A percentile compares a stretch with the other conserved stretches of the same genome.
phyloP scores from a whole-genome alignment of 805 yeast genomes.

The Myxozyma nipponensis region DNA sequence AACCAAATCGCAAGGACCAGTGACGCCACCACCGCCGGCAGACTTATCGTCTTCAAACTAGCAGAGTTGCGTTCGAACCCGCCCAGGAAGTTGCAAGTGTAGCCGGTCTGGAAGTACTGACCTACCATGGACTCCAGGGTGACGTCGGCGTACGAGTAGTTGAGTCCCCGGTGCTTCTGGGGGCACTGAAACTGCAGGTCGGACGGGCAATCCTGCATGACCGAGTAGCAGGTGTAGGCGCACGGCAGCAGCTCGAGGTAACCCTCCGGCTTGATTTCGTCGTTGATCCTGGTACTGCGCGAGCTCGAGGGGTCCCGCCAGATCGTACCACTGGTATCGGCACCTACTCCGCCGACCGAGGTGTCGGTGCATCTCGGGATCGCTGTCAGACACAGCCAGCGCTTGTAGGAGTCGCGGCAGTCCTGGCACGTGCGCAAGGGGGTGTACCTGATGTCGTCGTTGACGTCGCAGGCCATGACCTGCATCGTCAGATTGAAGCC shows the following conservation, averaged over 20 bases:
- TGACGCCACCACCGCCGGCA: neutral
- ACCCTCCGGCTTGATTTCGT: slow-evolving; percentile 50
- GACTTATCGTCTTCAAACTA: neutral
- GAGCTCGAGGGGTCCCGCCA: slow-evolving; percentile 35
- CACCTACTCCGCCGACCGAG: slow-evolving; percentile 22
- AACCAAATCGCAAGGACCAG: no score
- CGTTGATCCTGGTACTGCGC: slow-evolving; percentile 58
- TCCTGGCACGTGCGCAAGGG: slow-evolving; percentile 69
- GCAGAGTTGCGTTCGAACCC: neutral
- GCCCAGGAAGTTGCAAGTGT: slow-evolving; percentile 1
- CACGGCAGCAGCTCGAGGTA: slow-evolving; percentile 89
- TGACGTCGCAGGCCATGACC: slow-evolving; percentile 66
- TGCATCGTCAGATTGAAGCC: slow-evolving; percentile 76
- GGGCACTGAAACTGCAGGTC: slow-evolving; percentile 78
- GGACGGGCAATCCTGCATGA: slow-evolving; percentile 81
- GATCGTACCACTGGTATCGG: slow-evolving; percentile 3
- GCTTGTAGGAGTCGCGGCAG: slow-evolving; percentile 65
- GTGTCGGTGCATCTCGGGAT: slow-evolving; percentile 77
- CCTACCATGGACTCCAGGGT: neutral
- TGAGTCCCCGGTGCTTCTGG: slow-evolving; percentile 18
- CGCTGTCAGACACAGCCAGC: slow-evolving; percentile 86
- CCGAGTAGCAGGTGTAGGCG: slow-evolving; percentile 67
- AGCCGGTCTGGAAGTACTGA: neutral
- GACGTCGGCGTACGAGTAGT: slow-evolving; percentile 20
- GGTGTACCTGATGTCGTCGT: slow-evolving; percentile 62